A percentile compares a stretch with the other conserved stretches of the same genome.
Evolutionary conservation across 2,329 filamentous ascomycete species (phyloP).

Genomic region (Clonostachys solani): DNA sequence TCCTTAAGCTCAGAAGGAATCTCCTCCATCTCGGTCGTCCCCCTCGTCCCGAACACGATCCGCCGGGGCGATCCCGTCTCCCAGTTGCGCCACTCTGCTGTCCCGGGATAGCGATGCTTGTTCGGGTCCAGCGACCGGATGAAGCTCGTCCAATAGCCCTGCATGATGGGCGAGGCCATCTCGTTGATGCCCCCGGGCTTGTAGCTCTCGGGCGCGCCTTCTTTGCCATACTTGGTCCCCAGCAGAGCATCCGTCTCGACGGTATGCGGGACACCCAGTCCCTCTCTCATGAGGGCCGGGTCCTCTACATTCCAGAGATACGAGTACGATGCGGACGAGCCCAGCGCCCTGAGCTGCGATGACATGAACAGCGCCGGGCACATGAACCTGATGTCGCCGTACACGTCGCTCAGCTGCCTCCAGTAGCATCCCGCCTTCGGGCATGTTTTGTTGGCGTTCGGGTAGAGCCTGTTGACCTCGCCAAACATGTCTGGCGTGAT

Average conservation of each 20-base stretch:
- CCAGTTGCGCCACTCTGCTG: conserved; percentile 37
- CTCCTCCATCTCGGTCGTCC: conserved; percentile 32
- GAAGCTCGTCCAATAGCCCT: conserved; percentile 73
- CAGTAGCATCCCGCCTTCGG: conserved; percentile 25
- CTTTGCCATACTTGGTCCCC: conserved; percentile 52
- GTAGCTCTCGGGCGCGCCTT: conserved; percentile 51
- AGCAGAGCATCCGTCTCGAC: conserved; percentile 65
- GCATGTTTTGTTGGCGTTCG: conserved; percentile 25
- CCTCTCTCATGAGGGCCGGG: conserved; percentile 40
- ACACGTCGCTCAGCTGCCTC: conserved; percentile 27
- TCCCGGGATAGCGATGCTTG: conserved; percentile 16
- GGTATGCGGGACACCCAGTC: conserved; percentile 63
- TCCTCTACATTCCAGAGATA: conserved; percentile 70
- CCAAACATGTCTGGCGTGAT: conserved; percentile 21
- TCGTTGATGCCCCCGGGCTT: conserved; percentile 45
- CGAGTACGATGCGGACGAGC: conserved; percentile 49
- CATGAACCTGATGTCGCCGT: conserved; percentile 27
- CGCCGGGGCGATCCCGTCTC: conserved; percentile 16
- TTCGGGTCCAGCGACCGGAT: conserved; percentile 66
- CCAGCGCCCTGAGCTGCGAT: conserved; percentile 12
- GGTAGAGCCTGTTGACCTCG: conserved; percentile 25
- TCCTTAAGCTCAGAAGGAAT: conserved; percentile 13
- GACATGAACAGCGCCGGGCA: conserved; percentile 25
- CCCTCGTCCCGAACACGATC: conserved; percentile 32
- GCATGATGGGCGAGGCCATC: conserved; percentile 53